A percentile compares a stretch with the other conserved stretches of the same genome.
Evolutionary conservation across 371 early-diverging fungal species (phyloP).

Genomic region (Mucor lusitanicus): DNA sequence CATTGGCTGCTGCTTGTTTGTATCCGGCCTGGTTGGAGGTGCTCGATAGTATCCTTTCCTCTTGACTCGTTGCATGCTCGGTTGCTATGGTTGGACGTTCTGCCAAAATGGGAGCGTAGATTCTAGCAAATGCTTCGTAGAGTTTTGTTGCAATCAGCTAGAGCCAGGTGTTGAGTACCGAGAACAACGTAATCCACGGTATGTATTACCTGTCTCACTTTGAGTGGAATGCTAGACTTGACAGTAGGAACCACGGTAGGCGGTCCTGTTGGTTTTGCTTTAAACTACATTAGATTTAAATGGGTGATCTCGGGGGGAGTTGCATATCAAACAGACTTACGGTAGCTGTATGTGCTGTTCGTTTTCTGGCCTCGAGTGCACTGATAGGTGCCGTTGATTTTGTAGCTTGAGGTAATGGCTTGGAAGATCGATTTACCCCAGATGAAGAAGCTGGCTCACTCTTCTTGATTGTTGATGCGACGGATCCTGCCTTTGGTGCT

Average conservation of each 20-base stretch:
- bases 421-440: not conserved
- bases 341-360: conserved; percentile 15
- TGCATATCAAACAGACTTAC: conserved; percentile 2
- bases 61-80: conserved; percentile 34
- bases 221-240: conserved; percentile 32
- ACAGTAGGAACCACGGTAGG: conserved; percentile 36
- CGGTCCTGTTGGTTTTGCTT: conserved; percentile 26
- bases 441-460: not conserved
- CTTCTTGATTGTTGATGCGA: not conserved
- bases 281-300: not conserved
- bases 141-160: conserved; percentile 41
- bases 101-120: conserved; percentile 25
- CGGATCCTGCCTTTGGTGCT: not conserved
- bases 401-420: not conserved
- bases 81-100: conserved; percentile 27
- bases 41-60: conserved; percentile 24
- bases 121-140: conserved; percentile 38
- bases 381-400: not conserved
- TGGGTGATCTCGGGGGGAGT: not conserved
- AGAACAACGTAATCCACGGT: not conserved
- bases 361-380: not conserved
- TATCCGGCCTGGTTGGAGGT: conserved; percentile 47
- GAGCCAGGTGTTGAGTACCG: not conserved
- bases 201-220: conserved; percentile 34
- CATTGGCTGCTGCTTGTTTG: conserved; percentile 46